Evolutionary conservation across 106 monocot species (phyloP).

Genomic region (Phalaenopsis aphrodite): DNA sequence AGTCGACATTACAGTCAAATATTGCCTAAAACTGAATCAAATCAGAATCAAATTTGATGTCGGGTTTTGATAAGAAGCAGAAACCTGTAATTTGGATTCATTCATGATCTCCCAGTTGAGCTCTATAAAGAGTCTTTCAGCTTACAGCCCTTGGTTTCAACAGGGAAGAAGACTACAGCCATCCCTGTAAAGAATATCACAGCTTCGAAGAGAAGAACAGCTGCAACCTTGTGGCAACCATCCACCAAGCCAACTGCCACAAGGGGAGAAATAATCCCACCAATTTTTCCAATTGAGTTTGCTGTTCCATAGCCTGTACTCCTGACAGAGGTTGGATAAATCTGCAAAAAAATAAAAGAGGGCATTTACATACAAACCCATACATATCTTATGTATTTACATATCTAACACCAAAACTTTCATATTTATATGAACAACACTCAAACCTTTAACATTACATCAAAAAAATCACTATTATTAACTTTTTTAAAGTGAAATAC

Average conservation of each 20-base stretch:
- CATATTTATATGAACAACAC: too few relatives aligned
- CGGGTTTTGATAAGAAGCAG: too few relatives aligned
- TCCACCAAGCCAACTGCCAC: conserved; percentile 75
- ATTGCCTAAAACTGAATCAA: too few relatives aligned
- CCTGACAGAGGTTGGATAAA: conserved; percentile 86
- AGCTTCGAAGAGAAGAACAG: conserved; percentile 56
- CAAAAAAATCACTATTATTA: too few relatives aligned
- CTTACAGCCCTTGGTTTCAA: conserved; percentile 71
- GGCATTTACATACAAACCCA: too few relatives aligned
- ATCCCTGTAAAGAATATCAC: conserved; percentile 50
- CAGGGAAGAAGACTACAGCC: conserved; percentile 63
- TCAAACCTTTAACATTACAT: too few relatives aligned
- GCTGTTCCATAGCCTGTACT: conserved; percentile 67
- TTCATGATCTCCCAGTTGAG: neutral
- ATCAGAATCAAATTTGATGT: too few relatives aligned
- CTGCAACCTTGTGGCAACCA: conserved; percentile 60
- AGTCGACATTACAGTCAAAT: too few relatives aligned
- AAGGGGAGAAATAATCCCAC: conserved; percentile 81
- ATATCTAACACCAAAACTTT: too few relatives aligned
- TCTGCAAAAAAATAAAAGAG: conserved; percentile 16
- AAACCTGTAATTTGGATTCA: too few relatives aligned
- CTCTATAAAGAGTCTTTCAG: conserved; percentile 34
- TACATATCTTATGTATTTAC: too few relatives aligned
- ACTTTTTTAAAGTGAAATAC: too few relatives aligned
- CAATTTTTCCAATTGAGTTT: conserved; percentile 71